A percentile compares a stretch with the other conserved stretches of the same genome.
Conservation (phyloP, 192 early-diverging fungal species). For the Phlyctochytrium arcticum region DNA sequence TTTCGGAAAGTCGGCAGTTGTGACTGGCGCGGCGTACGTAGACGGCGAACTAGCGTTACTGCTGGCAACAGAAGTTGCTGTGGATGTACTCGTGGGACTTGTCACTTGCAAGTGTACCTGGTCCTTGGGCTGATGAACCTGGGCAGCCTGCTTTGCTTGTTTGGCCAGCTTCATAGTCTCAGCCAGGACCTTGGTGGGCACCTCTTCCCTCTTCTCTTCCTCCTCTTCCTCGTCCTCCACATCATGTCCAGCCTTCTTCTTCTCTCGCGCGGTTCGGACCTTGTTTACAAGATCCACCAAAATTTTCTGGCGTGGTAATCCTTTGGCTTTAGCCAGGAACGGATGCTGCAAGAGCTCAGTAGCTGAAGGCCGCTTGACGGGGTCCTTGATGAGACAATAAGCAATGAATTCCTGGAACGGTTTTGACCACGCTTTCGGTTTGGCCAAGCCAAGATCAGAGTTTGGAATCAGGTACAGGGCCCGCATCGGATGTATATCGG, state of each 20-base stretch:
- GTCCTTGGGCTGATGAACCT: not conserved
- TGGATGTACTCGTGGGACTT: too few relatives aligned
- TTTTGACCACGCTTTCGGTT: conserved; percentile 61
- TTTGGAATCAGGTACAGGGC: conserved; percentile 55
- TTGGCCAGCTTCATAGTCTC: conserved; percentile 45
- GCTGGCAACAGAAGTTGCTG: too few relatives aligned
- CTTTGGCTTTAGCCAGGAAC: conserved; percentile 45
- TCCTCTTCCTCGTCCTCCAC: conserved; percentile 52
- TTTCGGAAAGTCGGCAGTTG: conserved; percentile 10
- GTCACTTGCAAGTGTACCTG: too few relatives aligned
- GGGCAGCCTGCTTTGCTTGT: conserved; percentile 23
- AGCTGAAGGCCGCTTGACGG: conserved; percentile 45
- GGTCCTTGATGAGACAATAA: conserved; percentile 53
- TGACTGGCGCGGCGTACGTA: not conserved
- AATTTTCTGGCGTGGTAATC: conserved; percentile 39
- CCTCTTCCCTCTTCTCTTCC: conserved; percentile 44
- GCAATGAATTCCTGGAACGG: conserved; percentile 55
- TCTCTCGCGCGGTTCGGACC: conserved; percentile 40
- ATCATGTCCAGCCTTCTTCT: conserved; percentile 50
- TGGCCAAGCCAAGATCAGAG: conserved; percentile 47
- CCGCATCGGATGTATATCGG: conserved; percentile 64
- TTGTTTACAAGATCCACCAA: conserved; percentile 46
- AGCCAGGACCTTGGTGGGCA: conserved; percentile 38
- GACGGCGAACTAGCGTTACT: too few relatives aligned
- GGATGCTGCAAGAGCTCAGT: conserved; percentile 54